Conservation (phyloP, 345 rosid genomes). For the Sonneratia caseolaris region DNA sequence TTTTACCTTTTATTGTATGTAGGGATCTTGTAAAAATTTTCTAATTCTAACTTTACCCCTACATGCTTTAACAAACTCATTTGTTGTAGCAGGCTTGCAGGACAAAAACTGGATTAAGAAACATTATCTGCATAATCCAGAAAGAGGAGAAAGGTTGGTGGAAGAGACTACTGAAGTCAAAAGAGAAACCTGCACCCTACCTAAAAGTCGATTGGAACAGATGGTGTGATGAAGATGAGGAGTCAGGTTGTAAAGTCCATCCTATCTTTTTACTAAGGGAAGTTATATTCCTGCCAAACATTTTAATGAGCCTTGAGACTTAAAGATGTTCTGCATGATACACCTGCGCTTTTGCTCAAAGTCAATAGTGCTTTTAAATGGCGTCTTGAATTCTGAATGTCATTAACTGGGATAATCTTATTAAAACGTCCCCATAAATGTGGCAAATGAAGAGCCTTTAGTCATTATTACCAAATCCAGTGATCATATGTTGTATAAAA, state of each 20-base stretch:
- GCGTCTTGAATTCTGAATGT: not conserved
- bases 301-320: not conserved
- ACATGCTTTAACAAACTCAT: not conserved
- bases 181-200: constrained; percentile 94
- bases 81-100: constrained; percentile 51
- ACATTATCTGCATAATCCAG: constrained; percentile 64
- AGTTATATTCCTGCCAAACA: not conserved
- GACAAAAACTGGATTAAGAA: constrained; percentile 77
- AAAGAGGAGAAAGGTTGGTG: constrained; percentile 94
- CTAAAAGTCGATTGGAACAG: constrained; percentile 97
- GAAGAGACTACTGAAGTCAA: constrained; percentile 72
- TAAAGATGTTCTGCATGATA: not conserved
- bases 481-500: not conserved
- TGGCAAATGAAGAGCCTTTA: no score
- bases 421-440: no score
- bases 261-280: not conserved
- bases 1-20: not conserved
- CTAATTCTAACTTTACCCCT: not conserved
- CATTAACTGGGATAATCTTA: not conserved
- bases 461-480: not conserved
- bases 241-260: constrained; percentile 42
- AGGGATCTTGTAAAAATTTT: not conserved
- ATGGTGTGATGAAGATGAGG: constrained; percentile 98
- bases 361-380: not conserved
- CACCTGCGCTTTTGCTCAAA: not conserved